These are phyloP conservation scores for Letharia lupina DNA, from an alignment of 495 filamentous ascomycete species.

Conservation along the genomic window DNA sequence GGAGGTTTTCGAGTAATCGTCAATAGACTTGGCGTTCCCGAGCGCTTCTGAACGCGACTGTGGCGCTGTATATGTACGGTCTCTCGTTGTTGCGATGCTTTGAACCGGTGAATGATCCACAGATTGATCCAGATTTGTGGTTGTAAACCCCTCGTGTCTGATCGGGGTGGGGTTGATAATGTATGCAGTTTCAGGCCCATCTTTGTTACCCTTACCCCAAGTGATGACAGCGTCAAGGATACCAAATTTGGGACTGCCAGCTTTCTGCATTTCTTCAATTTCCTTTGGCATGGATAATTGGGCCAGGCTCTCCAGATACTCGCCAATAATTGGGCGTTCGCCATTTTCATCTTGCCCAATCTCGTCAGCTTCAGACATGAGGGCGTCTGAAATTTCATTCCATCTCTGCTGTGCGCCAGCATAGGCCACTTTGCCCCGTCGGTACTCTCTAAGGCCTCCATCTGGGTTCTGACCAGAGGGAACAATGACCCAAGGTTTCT, in stretches of 20 bases:
- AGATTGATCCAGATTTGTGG: not conserved
- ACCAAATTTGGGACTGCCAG: constrained; percentile 27
- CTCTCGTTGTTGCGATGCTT: not conserved
- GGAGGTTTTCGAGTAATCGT: not conserved
- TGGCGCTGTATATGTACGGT: not conserved
- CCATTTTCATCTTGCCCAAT: constrained; percentile 28
- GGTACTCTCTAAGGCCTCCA: constrained; percentile 12
- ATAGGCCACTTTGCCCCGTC: constrained; percentile 9
- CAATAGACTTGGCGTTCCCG: not conserved
- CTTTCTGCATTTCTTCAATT: constrained; percentile 25
- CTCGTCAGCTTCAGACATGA: constrained; percentile 30
- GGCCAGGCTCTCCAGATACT: constrained; percentile 34
- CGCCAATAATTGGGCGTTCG: constrained; percentile 28
- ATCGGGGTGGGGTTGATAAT: constrained; percentile 19
- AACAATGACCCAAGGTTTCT: constrained; percentile 37
- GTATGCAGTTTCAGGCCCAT: constrained; percentile 21
- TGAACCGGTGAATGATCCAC: not conserved
- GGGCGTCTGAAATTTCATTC: constrained; percentile 25
- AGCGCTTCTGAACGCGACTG: not conserved
- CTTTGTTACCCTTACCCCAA: constrained; percentile 29
- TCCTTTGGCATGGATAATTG: constrained; percentile 28
- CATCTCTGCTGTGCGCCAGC: constrained; percentile 28
- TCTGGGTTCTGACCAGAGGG: constrained; percentile 27
- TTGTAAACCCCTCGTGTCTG: not conserved
- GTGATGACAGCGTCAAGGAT: constrained; percentile 38